Evolutionary conservation across 2,329 filamentous ascomycete genomes (phyloP).

Genomic region (Stagonosporopsis chrysanthemi): DNA sequence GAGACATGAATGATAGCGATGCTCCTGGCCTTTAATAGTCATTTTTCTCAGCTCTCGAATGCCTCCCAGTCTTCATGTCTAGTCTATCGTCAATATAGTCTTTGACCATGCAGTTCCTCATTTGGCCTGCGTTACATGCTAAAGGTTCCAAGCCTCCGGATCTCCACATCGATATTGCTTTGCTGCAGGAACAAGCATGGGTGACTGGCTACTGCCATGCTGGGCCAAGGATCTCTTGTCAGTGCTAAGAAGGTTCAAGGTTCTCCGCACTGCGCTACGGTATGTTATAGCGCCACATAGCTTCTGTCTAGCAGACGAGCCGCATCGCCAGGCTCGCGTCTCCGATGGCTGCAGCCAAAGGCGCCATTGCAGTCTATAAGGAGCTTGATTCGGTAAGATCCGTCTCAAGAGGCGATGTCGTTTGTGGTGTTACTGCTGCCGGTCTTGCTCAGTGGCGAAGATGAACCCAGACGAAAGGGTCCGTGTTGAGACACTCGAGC

Average conservation of each 20-base stretch:
- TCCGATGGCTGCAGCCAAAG: neutral
- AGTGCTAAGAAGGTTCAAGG: neutral
- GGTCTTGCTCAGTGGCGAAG: too few relatives aligned
- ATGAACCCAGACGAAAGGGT: too few relatives aligned
- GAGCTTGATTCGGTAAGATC: too few relatives aligned
- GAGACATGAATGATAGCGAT: neutral
- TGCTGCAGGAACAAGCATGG: constrained; percentile 13
- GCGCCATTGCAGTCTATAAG: neutral
- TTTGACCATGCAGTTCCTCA: neutral
- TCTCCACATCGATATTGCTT: constrained; percentile 14
- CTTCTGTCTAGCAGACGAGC: neutral
- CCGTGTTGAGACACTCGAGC: too few relatives aligned
- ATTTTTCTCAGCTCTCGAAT: neutral
- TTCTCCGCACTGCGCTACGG: constrained; percentile 4
- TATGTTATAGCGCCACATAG: constrained; percentile 6
- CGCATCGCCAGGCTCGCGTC: neutral
- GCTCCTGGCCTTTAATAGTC: neutral
- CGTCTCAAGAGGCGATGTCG: too few relatives aligned
- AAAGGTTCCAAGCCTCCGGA: constrained; percentile 1
- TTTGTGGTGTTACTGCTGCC: neutral
- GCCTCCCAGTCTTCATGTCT: neutral
- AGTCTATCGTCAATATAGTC: neutral
- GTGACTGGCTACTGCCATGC: neutral
- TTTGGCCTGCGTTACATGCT: neutral
- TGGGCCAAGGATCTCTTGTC: neutral